Percentiles rank a stretch among this genome's conserved stretches.
Conservation (phyloP, 2,329 filamentous ascomycete genomes). For the Pyricularia pennisetigena region DNA sequence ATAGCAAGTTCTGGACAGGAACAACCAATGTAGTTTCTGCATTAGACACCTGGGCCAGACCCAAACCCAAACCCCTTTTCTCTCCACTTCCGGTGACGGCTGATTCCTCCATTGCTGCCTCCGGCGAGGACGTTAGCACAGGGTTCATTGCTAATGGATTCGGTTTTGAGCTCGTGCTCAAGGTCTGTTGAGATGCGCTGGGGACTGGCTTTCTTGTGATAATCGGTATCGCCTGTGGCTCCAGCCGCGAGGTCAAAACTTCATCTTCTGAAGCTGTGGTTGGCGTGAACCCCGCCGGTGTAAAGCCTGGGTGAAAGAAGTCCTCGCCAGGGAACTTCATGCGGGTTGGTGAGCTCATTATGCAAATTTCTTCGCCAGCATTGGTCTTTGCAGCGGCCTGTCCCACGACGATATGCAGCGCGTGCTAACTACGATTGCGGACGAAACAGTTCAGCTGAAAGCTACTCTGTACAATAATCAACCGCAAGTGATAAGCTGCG, state of each 20-base stretch:
- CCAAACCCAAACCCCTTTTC: background rate
- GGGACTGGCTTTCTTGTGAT: slow-evolving; percentile 3
- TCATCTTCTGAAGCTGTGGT: background rate
- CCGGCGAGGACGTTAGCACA: background rate
- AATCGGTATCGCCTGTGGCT: background rate
- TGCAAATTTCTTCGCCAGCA: background rate
- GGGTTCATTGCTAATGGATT: background rate
- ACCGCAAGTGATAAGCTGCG: background rate
- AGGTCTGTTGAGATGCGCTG: background rate
- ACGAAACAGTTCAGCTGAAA: background rate
- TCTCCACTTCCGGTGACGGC: background rate
- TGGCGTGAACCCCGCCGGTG: background rate
- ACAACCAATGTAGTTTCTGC: background rate
- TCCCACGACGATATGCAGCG: background rate
- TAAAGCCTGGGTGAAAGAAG: slow-evolving; percentile 7
- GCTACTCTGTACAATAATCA: background rate
- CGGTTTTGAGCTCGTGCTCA: background rate
- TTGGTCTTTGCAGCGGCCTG: background rate
- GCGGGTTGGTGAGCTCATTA: slow-evolving; percentile 1
- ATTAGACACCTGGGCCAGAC: background rate
- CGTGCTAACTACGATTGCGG: background rate
- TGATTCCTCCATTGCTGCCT: background rate
- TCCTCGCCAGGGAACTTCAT: slow-evolving; percentile 5
- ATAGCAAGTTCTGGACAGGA: background rate
- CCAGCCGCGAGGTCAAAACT: background rate